Evolutionary conservation across 73 alveolate genomes (phyloP).

Genomic region (Paramecium sexaurelia): DNA sequence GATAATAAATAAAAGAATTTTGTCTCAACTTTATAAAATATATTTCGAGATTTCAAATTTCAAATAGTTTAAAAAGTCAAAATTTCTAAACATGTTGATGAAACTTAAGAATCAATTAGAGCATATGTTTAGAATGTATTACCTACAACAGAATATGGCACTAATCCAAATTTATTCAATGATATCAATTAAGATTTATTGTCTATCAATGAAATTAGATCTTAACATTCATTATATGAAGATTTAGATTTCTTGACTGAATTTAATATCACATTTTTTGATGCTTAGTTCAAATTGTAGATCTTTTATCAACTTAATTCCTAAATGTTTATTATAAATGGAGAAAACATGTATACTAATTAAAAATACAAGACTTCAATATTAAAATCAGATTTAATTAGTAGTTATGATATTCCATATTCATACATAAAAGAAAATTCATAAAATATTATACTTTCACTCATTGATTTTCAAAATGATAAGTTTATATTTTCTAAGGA

Average conservation of each 20-base stretch:
- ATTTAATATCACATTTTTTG: background rate
- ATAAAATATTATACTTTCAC: background rate
- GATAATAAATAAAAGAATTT: background rate
- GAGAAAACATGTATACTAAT: background rate
- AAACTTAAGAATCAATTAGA: background rate
- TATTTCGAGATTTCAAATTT: background rate
- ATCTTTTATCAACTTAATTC: background rate
- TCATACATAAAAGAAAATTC: background rate
- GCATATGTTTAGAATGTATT: slow-evolving; percentile 1
- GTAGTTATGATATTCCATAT: background rate
- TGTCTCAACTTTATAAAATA: background rate
- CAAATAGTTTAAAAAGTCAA: background rate
- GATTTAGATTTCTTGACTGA: background rate
- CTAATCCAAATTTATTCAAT: background rate
- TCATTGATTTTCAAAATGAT: background rate
- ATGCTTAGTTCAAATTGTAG: background rate
- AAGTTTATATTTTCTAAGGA: background rate
- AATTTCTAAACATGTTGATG: background rate
- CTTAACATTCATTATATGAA: background rate
- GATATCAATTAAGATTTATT: background rate
- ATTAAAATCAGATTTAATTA: background rate
- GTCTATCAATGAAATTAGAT: background rate
- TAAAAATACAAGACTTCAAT: background rate
- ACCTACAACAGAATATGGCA: slow-evolving; percentile 62
- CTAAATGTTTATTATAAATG: background rate